phyloP scores from a whole-genome alignment of 352 stramenopile genomes.

The Phytophthora palmivora region DNA sequence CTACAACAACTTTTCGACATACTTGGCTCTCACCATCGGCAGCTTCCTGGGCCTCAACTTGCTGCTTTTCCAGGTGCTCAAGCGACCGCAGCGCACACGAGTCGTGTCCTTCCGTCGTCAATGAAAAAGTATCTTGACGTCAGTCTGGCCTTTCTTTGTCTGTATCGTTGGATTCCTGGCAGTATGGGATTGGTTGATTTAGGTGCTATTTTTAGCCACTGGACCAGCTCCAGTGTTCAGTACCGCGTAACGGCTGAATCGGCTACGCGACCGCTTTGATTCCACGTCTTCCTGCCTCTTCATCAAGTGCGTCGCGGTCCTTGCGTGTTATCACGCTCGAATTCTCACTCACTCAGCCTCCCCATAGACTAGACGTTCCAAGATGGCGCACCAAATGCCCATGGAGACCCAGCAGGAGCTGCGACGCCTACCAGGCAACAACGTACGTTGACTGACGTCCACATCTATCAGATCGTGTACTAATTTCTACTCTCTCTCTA shows the following conservation, averaged over 20 bases:
- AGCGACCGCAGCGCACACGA: slow-evolving; percentile 66
- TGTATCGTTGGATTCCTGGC: slow-evolving; percentile 28
- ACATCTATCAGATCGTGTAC: not conserved
- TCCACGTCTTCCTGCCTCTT: slow-evolving; percentile 18
- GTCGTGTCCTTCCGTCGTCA: slow-evolving; percentile 64
- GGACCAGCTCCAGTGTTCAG: slow-evolving; percentile 12
- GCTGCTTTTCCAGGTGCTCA: slow-evolving; percentile 77
- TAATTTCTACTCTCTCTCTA: slow-evolving; percentile 14
- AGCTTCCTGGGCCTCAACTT: slow-evolving; percentile 59
- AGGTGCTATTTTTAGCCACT: slow-evolving; percentile 27
- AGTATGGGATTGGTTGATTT: slow-evolving; percentile 42
- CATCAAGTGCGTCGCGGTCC: slow-evolving; percentile 12
- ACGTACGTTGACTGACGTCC: slow-evolving; percentile 48
- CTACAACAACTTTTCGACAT: slow-evolving; percentile 66
- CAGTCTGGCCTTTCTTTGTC: slow-evolving; percentile 10
- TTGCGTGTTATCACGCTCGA: not conserved
- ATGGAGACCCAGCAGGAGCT: slow-evolving; percentile 89
- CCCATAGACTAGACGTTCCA: slow-evolving; percentile 27
- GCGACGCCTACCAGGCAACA: slow-evolving; percentile 83
- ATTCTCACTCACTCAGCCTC: slow-evolving; percentile 1
- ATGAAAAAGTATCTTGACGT: slow-evolving; percentile 25
- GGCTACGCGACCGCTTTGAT: slow-evolving; percentile 12
- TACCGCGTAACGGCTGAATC: slow-evolving; percentile 8
- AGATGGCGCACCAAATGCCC: slow-evolving; percentile 81
- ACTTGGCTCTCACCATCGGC: slow-evolving; percentile 55